A percentile compares a stretch with the other conserved stretches of the same genome.
phyloP scores from a whole-genome alignment of 2,329 filamentous ascomycete species.

The Cladosporium sp. region DNA sequence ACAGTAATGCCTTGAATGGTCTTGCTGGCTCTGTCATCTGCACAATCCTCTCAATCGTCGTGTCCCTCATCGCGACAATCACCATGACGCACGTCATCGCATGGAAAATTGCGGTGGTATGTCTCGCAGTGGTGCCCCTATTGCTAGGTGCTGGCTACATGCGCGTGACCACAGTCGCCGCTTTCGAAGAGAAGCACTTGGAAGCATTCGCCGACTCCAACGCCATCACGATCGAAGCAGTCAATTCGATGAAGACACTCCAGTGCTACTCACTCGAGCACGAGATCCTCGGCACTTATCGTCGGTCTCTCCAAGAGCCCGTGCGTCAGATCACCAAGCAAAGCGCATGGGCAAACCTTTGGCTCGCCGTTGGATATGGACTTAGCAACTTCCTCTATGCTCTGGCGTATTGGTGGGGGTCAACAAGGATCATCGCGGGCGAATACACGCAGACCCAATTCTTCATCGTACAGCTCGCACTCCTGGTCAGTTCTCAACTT shows the following conservation, averaged over 20 bases:
- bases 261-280: conserved; percentile 50
- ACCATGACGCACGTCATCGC: conserved; percentile 66
- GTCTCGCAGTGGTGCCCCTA: conserved; percentile 63
- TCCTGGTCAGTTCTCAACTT: conserved; percentile 68
- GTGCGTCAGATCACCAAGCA: conserved; percentile 10
- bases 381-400: conserved; percentile 66
- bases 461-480: conserved; percentile 67
- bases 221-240: conserved; percentile 49
- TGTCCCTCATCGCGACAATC: conserved; percentile 66
- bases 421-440: conserved; percentile 64
- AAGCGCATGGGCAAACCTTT: conserved; percentile 49
- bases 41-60: conserved; percentile 61
- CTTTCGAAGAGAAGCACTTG: conserved; percentile 53
- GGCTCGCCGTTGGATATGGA: conserved; percentile 58
- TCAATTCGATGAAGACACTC: conserved; percentile 50
- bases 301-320: conserved; percentile 34
- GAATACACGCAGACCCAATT: conserved; percentile 65
- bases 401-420: conserved; percentile 74
- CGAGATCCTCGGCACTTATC: conserved; percentile 44
- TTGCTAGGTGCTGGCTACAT: conserved; percentile 66
- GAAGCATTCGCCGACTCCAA: conserved; percentile 49
- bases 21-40: conserved; percentile 68
- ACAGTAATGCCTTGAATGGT: conserved; percentile 62
- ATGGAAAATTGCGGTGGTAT: conserved; percentile 73
- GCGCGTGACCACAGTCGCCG: conserved; percentile 59